Conservation (phyloP, 73 alveolate genomes). For the Uronychia binucleata region DNA sequence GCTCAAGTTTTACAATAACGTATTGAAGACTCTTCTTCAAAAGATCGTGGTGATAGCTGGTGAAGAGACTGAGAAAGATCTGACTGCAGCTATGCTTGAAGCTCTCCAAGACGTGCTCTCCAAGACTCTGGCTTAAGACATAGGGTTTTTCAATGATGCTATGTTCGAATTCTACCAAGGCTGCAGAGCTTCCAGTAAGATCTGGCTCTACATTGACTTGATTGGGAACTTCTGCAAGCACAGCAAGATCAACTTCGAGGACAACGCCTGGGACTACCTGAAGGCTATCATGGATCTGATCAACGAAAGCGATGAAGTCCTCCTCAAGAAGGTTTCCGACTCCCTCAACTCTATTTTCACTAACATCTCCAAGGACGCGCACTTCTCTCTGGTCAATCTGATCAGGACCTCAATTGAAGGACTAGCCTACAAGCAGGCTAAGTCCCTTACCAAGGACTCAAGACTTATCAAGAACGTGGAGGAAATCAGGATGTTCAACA, state of each 20-base stretch:
- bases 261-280: slow-evolving; percentile 30
- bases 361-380: slow-evolving; percentile 37
- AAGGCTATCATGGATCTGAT: slow-evolving; percentile 35
- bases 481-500: slow-evolving; percentile 39
- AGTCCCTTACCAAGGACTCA: background rate
- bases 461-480: slow-evolving; percentile 22
- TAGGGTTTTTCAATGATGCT: background rate
- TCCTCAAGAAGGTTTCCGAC: slow-evolving; percentile 41
- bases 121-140: background rate
- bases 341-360: slow-evolving; percentile 43
- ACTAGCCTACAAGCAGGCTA: slow-evolving; percentile 17
- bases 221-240: slow-evolving; percentile 41
- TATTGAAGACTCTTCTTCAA: slow-evolving; percentile 12
- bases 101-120: background rate
- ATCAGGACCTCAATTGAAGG: slow-evolving; percentile 42
- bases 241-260: slow-evolving; percentile 40
- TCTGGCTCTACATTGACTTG: slow-evolving; percentile 48
- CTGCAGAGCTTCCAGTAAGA: slow-evolving; percentile 19
- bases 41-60: background rate
- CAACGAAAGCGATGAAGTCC: slow-evolving; percentile 22
- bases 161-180: slow-evolving; percentile 32
- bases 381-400: slow-evolving; percentile 44
- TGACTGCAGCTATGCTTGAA: background rate
- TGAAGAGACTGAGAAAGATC: background rate
- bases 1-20: slow-evolving; percentile 30